Evolutionary conservation across 2,329 filamentous ascomycete genomes (phyloP).

Genomic region (Phyllosticta citrichinensis): DNA sequence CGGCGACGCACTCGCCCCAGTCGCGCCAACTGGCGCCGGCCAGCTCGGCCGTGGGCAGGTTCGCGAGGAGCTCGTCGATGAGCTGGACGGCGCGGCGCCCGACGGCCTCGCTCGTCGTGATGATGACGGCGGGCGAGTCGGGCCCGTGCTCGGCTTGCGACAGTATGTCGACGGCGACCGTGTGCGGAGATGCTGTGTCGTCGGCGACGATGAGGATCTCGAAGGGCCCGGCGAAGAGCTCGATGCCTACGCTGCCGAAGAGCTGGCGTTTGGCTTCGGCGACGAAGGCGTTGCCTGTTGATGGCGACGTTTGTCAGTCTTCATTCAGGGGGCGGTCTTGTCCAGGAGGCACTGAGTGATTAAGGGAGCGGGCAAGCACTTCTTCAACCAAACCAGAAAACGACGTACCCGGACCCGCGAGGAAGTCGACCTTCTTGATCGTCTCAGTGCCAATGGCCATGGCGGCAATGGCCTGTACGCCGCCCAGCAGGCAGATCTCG

Average conservation of each 20-base stretch:
- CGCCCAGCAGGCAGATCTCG: conserved; percentile 42
- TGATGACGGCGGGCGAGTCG: conserved; percentile 41
- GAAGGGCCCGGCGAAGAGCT: conserved; percentile 44
- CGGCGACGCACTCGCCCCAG: conserved; percentile 39
- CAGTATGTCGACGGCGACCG: conserved; percentile 37
- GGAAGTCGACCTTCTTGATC: conserved; percentile 23
- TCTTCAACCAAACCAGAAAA: too few species aligned
- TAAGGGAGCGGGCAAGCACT: too few species aligned
- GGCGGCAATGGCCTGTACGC: conserved; percentile 43
- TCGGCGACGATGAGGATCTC: conserved; percentile 44
- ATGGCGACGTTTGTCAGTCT: too few species aligned
- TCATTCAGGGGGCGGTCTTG: too few species aligned
- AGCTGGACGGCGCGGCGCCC: conserved; percentile 6
- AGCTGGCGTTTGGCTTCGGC: conserved; percentile 45
- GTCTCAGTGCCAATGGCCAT: conserved; percentile 44
- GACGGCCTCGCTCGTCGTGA: conserved; percentile 34
- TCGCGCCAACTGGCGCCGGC: conserved; percentile 13
- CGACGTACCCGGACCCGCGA: neutral
- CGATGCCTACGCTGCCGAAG: conserved; percentile 45
- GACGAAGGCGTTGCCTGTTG: conserved; percentile 36
- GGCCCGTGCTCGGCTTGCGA: conserved; percentile 44
- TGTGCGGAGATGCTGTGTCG: conserved; percentile 36
- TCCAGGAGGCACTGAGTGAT: too few species aligned
- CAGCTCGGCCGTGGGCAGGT: conserved; percentile 9
- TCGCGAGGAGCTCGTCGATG: conserved; percentile 10